These are phyloP conservation scores for Leccinum huronense DNA, from an alignment of 1,284 basidiomycete genomes.

Conservation along the genomic window DNA sequence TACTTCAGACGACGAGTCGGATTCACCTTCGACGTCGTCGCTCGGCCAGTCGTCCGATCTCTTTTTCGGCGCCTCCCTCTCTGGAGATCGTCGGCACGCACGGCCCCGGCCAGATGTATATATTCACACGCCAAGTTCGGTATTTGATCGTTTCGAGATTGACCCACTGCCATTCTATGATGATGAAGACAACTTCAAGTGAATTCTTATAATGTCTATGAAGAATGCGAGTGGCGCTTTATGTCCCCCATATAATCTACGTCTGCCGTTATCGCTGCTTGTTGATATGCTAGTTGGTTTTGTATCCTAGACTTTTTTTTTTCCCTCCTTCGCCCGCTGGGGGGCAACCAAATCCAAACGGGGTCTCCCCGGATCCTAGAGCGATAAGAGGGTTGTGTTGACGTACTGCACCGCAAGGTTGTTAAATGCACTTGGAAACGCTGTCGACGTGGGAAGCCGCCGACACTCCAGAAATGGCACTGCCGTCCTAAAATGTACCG, in stretches of 20 bases:
- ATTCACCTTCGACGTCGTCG: constrained; percentile 63
- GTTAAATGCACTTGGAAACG: constrained; percentile 67
- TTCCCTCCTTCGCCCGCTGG: background rate
- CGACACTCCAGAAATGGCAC: constrained; percentile 46
- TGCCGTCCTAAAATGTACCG: constrained; percentile 26
- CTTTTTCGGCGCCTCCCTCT: constrained; percentile 46
- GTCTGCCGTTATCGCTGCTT: constrained; percentile 20
- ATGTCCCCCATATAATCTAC: constrained; percentile 36
- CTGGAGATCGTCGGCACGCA: constrained; percentile 48
- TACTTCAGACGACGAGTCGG: constrained; percentile 78
- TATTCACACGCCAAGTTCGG: constrained; percentile 55
- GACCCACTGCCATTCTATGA: constrained; percentile 66
- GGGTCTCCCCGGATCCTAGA: constrained; percentile 5
- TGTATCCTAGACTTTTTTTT: constrained; percentile 26
- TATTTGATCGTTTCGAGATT: constrained; percentile 61
- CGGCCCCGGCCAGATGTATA: constrained; percentile 56
- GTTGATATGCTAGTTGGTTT: constrained; percentile 31
- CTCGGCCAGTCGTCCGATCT: constrained; percentile 49
- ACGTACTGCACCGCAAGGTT: constrained; percentile 60
- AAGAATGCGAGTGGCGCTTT: constrained; percentile 55
- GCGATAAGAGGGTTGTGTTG: constrained; percentile 23
- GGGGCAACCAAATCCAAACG: background rate
- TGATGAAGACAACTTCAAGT: constrained; percentile 42
- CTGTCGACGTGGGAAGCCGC: constrained; percentile 46
- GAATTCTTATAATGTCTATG: constrained; percentile 48